These are phyloP conservation scores for Neurospora sp. DNA, from an alignment of 2,329 filamentous ascomycete genomes.

Conservation along the genomic window DNA sequence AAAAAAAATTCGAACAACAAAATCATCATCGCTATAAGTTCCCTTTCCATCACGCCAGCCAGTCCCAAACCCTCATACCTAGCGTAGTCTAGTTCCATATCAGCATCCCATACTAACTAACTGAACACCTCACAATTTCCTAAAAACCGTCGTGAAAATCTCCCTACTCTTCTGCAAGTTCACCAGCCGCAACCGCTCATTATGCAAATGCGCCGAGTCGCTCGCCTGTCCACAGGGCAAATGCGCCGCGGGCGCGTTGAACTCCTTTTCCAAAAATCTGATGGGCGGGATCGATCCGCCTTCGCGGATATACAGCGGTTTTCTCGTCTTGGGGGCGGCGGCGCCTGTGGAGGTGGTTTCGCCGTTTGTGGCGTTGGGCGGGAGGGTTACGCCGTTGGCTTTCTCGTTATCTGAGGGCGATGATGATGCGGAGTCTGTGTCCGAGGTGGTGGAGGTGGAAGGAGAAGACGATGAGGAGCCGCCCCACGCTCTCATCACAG, in stretches of 20 bases:
- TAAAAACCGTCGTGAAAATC: conserved; percentile 83
- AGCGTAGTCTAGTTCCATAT: background rate
- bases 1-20: background rate
- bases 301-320: conserved; percentile 87
- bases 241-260: conserved; percentile 81
- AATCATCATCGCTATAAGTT: background rate
- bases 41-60: background rate
- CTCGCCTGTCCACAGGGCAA: conserved; percentile 91
- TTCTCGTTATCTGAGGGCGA: background rate
- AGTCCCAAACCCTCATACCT: background rate
- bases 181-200: conserved; percentile 78
- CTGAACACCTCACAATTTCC: conserved; percentile 35
- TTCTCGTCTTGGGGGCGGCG: conserved; percentile 32
- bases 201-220: conserved; percentile 87
- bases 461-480: conserved; percentile 24
- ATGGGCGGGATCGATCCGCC: conserved; percentile 94
- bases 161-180: conserved; percentile 88
- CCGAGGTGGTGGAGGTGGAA: conserved; percentile 16
- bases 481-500: conserved; percentile 77
- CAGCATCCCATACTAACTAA: background rate
- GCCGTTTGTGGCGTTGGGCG: conserved; percentile 16
- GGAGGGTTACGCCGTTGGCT: conserved; percentile 5
- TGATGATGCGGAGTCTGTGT: background rate
- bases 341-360: background rate
- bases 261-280: conserved; percentile 88